Base-by-base conservation (phyloP, 2,329 filamentous ascomycete genomes). In the Aspergillus sergii region DNA sequence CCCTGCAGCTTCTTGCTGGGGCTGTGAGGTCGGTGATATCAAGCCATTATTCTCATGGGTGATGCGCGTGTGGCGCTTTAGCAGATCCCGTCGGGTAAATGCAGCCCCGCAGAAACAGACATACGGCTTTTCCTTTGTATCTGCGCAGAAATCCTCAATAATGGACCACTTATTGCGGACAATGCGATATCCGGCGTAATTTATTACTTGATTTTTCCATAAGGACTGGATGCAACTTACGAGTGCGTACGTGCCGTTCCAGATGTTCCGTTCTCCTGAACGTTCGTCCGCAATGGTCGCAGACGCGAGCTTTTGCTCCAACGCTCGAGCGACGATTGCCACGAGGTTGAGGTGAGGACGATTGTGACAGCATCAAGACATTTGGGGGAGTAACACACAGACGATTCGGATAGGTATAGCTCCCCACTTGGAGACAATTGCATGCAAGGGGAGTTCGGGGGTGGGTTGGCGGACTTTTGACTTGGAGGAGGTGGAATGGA, bases 101-200 rank as follows among this genome's bases (percentile, higher is more conserved):
- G 74, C 74, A 12, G 74, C 72, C 65, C 74, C 74, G 68, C 74
- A 76, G 67, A 74, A 76, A 63, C 74, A 76, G 48, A 74, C 71
- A 59, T 76, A 76, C 21, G 74, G 74, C 57, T 76, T 76, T 63
- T 76, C 74, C 56, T 76, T 76, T 28, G 74, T 76, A 62, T 76
- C 74, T 76, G 60, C 28, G 26, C 43, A 58, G 34, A 50, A 48
- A 26, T 57, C 57, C 19, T 69, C 58, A 72, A 65, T 21, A 23
- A 59, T 28, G 21, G 32, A 4, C 28, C 19, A 10, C n/a, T 19
- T 41, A 19, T 14, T 10, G 39, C 39, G 39, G 3, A n/a, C 39
- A 41, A 41, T 41, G 39, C 39, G 39, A 41, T 9, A 41, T 41
- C 39, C 39, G 39, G 14, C 39, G 16, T 19, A 41, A 41, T 41